A percentile compares a stretch with the other conserved stretches of the same genome.
Conservation (phyloP, 345 rosid species). For the Lepidium africanum region DNA sequence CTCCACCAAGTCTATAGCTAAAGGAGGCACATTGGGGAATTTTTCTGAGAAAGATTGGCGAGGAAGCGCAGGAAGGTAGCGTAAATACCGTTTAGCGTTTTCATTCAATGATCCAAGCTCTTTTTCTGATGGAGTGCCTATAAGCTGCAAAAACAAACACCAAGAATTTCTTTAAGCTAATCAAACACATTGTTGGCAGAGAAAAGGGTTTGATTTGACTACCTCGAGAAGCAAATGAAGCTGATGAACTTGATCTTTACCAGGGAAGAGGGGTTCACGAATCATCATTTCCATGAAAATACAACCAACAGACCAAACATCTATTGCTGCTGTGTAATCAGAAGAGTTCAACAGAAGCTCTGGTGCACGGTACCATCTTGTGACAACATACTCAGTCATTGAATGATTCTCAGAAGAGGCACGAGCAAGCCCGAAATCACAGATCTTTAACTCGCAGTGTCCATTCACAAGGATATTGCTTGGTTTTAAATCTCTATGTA, state of each 20-base stretch:
- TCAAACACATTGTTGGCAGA: background rate
- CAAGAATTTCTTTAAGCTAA: background rate
- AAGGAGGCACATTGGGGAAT: conserved; percentile 58
- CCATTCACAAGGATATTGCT: conserved; percentile 76
- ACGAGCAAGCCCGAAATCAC: conserved; percentile 93
- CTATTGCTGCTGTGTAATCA: conserved; percentile 79
- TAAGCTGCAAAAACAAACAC: conserved; percentile 42
- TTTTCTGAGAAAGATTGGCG: conserved; percentile 70
- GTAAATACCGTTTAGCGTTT: conserved; percentile 69
- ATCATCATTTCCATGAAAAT: conserved; percentile 80
- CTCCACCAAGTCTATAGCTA: conserved; percentile 78
- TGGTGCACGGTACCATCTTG: conserved; percentile 97
- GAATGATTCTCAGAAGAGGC: conserved; percentile 74
- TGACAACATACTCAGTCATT: conserved; percentile 84
- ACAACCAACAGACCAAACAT: conserved; percentile 96
- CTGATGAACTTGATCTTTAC: conserved; percentile 80
- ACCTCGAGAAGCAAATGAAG: conserved; percentile 87
- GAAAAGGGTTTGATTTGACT: background rate
- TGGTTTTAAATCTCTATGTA: conserved; percentile 93
- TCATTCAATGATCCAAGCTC: conserved; percentile 69
- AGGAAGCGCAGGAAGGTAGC: conserved; percentile 44
- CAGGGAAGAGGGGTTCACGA: conserved; percentile 83
- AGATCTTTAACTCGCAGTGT: conserved; percentile 76
- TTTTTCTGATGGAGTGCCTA: conserved; percentile 84
- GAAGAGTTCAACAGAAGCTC: conserved; percentile 75